phyloP scores from a whole-genome alignment of 306 rosid species.

The Malus sieversii region DNA sequence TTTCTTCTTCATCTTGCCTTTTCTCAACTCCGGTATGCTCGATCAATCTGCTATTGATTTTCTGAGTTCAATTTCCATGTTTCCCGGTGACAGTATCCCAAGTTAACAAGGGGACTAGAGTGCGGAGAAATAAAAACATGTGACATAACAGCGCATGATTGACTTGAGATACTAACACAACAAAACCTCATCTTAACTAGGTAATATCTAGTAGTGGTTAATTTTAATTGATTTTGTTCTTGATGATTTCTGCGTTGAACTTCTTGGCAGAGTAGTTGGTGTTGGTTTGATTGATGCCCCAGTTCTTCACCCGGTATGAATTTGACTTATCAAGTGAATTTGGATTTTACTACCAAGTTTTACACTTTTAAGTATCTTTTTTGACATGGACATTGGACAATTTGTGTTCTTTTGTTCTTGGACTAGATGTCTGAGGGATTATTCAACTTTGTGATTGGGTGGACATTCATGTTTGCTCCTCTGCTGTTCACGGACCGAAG shows the following conservation, averaged over 20 bases:
- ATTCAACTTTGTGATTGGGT: slow-evolving; percentile 85
- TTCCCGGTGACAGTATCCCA: too few relatives aligned
- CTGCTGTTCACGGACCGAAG: slow-evolving; percentile 64
- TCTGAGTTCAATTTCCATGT: background rate
- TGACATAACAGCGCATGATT: too few relatives aligned
- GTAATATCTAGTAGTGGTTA: background rate
- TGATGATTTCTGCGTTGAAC: slow-evolving; percentile 26
- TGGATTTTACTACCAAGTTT: background rate
- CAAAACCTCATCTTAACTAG: too few relatives aligned
- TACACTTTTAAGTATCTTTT: background rate
- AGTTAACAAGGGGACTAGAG: too few relatives aligned
- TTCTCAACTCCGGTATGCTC: slow-evolving; percentile 63
- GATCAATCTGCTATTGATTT: background rate
- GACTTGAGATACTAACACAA: too few relatives aligned
- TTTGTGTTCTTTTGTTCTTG: slow-evolving; percentile 7
- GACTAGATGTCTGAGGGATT: slow-evolving; percentile 78
- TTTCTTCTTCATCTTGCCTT: slow-evolving; percentile 75
- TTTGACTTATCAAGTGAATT: background rate
- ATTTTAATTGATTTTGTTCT: background rate
- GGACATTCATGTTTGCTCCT: slow-evolving; percentile 95
- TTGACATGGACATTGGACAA: slow-evolving; percentile 10
- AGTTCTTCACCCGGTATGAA: slow-evolving; percentile 85
- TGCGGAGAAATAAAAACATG: too few relatives aligned
- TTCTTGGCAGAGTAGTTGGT: slow-evolving; percentile 75
- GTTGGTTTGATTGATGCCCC: slow-evolving; percentile 66